Evolutionary conservation across 768 basidiomycete genomes (phyloP), one percentile per base, ranked within the genome.

Genomic region (Cystobasidium tubakii): DNA sequence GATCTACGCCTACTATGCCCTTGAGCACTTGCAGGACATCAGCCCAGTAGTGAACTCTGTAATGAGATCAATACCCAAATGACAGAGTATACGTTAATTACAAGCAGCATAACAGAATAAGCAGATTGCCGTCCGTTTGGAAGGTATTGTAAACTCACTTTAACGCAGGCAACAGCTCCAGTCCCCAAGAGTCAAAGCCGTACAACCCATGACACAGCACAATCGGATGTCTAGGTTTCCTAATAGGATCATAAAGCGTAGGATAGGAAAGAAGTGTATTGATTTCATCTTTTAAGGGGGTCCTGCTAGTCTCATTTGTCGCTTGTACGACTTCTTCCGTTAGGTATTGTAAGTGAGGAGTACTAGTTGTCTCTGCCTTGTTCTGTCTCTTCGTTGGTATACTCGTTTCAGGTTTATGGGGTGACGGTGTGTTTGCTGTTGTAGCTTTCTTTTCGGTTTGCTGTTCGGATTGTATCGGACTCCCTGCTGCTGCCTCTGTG

Each of bases 121-220:
- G n/a, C n/a, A n/a, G n/a, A n/a, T n/a, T n/a, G n/a, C n/a, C n/a
- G n/a, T n/a, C n/a, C n/a, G n/a, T n/a, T n/a, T n/a, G n/a, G n/a
- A n/a, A n/a, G n/a, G n/a, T n/a, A 39, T 25, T 6, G 19, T 33
- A 2, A 27, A 29, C 57, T 65, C 63, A 67, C 66, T 43, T 0
- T 72, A 76, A 21, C 74, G 74, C 0, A 91, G 69, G 69, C 21
- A 71, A 13, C n/a, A 71, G 31, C 9, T 71, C 69, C 19, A 71
- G 29, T n/a, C 69, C 69, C 69, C 69, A 71, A 36, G 27, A 89
- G 78, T 95, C 93, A 79, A 96, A 99, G 6, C 95, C 95, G 78
- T 99, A 97, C 1, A 98, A 83, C 23, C 95, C 92, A 46, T 71
- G 69, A 60, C 69, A 96, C n/a, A 98, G 85, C 1, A 95, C 92